phyloP scores from a whole-genome alignment of 2,329 filamentous ascomycete species.

The Chaetomium sp. region DNA sequence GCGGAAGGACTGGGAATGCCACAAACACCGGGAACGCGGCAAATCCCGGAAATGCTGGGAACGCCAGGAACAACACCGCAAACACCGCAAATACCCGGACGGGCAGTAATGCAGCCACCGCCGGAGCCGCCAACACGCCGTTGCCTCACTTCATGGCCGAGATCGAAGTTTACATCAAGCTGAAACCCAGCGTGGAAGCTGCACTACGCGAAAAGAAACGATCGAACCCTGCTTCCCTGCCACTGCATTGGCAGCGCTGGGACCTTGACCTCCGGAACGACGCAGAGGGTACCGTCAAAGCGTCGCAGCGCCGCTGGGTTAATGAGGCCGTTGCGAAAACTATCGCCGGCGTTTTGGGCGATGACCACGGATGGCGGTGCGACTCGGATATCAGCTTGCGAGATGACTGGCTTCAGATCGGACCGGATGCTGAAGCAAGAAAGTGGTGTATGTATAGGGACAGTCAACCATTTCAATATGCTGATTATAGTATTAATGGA shows the following conservation, averaged over 20 bases:
- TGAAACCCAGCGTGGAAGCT: background rate
- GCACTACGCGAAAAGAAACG: background rate
- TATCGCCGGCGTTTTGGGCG: background rate
- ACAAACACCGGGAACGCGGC: too few species aligned
- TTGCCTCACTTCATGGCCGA: background rate
- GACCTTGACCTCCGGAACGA: background rate
- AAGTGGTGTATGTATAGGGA: background rate
- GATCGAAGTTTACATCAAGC: background rate
- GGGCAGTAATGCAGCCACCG: too few species aligned
- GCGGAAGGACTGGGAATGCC: too few species aligned
- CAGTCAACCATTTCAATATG: too few species aligned
- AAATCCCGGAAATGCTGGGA: too few species aligned
- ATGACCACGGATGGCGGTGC: background rate
- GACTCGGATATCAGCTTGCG: background rate
- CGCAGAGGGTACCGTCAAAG: background rate
- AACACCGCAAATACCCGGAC: too few species aligned
- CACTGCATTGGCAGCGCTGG: background rate
- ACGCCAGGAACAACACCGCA: too few species aligned
- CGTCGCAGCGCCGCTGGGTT: background rate
- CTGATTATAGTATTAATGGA: background rate
- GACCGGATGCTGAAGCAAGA: background rate
- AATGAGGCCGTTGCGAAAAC: background rate
- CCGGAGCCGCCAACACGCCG: too few species aligned
- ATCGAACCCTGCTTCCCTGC: background rate
- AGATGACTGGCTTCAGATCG: background rate